A percentile compares a stretch with the other conserved stretches of the same genome.
phyloP scores from a whole-genome alignment of 306 rosid genomes.

The Medicago truncatula region DNA sequence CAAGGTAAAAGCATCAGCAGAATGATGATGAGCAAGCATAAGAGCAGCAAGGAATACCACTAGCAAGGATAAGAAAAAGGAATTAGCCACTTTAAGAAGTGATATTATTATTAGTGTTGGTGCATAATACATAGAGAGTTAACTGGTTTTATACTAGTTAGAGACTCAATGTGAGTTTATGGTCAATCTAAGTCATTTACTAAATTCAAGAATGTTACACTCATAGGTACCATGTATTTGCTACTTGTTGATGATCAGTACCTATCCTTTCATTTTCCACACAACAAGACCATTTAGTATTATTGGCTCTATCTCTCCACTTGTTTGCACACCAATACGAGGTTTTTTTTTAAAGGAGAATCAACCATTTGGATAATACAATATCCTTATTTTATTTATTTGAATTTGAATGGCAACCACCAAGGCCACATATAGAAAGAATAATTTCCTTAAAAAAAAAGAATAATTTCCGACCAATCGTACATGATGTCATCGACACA shows the following conservation, averaged over 20 bases:
- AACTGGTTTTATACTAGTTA: not conserved
- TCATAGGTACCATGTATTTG: not conserved
- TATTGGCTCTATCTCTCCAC: too few relatives aligned
- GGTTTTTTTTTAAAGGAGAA: too few relatives aligned
- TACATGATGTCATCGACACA: too few relatives aligned
- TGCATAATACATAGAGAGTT: not conserved
- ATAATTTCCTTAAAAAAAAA: too few relatives aligned
- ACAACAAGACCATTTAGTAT: too few relatives aligned
- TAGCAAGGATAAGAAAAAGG: not conserved
- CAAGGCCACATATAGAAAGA: too few relatives aligned
- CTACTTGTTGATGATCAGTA: not conserved
- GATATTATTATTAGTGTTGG: not conserved
- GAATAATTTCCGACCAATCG: too few relatives aligned
- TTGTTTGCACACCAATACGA: too few relatives aligned
- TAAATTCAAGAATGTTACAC: not conserved
- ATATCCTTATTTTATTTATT: too few relatives aligned
- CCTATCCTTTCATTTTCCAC: not conserved
- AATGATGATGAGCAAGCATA: not conserved
- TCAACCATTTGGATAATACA: too few relatives aligned
- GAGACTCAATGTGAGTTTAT: not conserved
- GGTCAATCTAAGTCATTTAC: not conserved
- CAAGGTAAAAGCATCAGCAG: too few relatives aligned
- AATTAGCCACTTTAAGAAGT: not conserved
- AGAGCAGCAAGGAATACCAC: not conserved
- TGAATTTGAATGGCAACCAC: too few relatives aligned